These are phyloP conservation scores for Claviceps pazoutovae DNA, from an alignment of 2,329 filamentous ascomycete species.

Conservation along the genomic window DNA sequence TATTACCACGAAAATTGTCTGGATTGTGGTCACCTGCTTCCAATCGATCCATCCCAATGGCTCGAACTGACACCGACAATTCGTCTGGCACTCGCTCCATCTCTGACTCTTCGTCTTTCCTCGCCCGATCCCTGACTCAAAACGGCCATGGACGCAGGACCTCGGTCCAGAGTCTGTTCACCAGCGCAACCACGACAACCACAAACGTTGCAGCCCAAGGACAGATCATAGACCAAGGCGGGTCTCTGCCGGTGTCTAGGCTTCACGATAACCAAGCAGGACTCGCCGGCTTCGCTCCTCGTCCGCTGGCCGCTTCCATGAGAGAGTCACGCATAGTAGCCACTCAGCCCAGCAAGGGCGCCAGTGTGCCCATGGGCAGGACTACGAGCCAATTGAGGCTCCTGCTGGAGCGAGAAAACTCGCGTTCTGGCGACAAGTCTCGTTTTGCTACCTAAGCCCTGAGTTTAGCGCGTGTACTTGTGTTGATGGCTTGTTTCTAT, in stretches of 20 bases:
- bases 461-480: too few species aligned
- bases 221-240: slow-evolving; percentile 28
- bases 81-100: slow-evolving; percentile 4
- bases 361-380: slow-evolving; percentile 36
- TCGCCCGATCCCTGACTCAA: slow-evolving; percentile 20
- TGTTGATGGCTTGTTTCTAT: too few species aligned
- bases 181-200: slow-evolving; percentile 24
- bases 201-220: slow-evolving; percentile 28
- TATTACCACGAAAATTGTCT: slow-evolving; percentile 1
- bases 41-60: not conserved
- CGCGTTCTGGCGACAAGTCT: slow-evolving; percentile 16
- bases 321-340: slow-evolving; percentile 30
- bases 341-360: slow-evolving; percentile 32
- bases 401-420: slow-evolving; percentile 40
- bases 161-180: slow-evolving; percentile 17
- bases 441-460: slow-evolving; percentile 14
- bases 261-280: slow-evolving; percentile 9
- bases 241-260: slow-evolving; percentile 17
- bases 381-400: slow-evolving; percentile 48
- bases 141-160: slow-evolving; percentile 14
- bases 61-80: slow-evolving; percentile 4
- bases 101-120: slow-evolving; percentile 10
- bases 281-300: slow-evolving; percentile 14
- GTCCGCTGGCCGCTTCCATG: slow-evolving; percentile 13
- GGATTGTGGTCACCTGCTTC: slow-evolving; percentile 4